Conservation (phyloP, 2,329 filamentous ascomycete species). For the Aspergillus alliaceus region DNA sequence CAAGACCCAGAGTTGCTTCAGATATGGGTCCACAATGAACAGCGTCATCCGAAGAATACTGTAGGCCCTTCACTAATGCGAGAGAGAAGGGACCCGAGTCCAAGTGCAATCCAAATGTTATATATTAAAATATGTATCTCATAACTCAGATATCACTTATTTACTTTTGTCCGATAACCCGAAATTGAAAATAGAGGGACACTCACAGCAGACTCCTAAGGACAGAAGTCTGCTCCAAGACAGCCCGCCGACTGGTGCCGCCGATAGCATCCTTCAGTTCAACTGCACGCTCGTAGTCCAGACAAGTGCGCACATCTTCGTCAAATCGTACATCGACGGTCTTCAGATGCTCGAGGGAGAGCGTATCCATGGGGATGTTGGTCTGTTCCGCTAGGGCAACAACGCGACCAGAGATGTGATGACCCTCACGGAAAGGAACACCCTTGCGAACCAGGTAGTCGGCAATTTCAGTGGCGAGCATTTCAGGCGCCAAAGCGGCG, state of each 20-base stretch:
- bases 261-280: conserved; percentile 76
- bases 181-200: not conserved
- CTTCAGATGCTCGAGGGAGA: conserved; percentile 66
- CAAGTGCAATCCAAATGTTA: not conserved
- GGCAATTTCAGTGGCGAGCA: conserved; percentile 66
- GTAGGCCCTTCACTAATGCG: not conserved
- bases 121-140: conserved; percentile 3
- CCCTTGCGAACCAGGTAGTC: conserved; percentile 51
- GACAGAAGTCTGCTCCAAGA: conserved; percentile 68
- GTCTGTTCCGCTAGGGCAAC: conserved; percentile 71
- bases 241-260: conserved; percentile 71
- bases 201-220: conserved; percentile 54
- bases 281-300: conserved; percentile 81
- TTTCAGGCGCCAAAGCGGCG: conserved; percentile 75
- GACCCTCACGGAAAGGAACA: conserved; percentile 76
- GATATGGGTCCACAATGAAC: not conserved
- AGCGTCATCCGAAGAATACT: not conserved
- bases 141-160: not conserved
- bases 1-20: not conserved
- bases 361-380: conserved; percentile 67
- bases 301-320: conserved; percentile 67
- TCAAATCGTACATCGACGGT: conserved; percentile 68
- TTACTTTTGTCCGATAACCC: conserved; percentile 4
- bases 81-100: not conserved
- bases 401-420: conserved; percentile 72